Percentiles rank a stretch among this genome's conserved stretches.
Evolutionary conservation across 2,329 filamentous ascomycete species (phyloP).

Genomic region (Raffaelea arxii): DNA sequence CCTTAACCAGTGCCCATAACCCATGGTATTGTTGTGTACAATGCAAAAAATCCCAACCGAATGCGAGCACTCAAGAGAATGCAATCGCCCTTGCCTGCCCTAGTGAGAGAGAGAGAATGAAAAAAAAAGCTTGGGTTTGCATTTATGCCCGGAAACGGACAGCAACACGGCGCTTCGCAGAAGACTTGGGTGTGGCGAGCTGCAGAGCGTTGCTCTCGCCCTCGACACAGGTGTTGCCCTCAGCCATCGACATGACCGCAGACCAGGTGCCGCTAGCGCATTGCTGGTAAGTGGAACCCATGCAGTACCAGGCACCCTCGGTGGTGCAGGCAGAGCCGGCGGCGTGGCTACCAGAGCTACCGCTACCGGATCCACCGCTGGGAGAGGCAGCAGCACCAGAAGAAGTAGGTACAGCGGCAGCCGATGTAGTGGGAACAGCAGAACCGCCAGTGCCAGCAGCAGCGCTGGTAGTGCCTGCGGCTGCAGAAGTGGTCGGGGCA

Average conservation of each 20-base stretch:
- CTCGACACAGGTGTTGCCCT: conserved; percentile 32
- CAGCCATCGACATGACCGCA: conserved; percentile 27
- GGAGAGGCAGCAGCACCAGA: conserved; percentile 11
- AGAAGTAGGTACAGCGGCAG: conserved; percentile 6
- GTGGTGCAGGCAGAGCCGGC: conserved; percentile 33
- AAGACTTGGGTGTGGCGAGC: no score
- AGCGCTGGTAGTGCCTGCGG: background rate
- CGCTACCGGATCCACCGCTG: conserved; percentile 13
- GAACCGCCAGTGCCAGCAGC: background rate
- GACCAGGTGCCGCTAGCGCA: conserved; percentile 42
- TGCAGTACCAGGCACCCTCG: conserved; percentile 42
- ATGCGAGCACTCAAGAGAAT: background rate
- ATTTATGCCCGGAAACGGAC: conserved; percentile 15
- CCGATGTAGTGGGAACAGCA: conserved; percentile 5
- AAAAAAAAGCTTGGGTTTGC: background rate
- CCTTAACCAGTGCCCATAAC: background rate
- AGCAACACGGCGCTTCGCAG: conserved; percentile 12
- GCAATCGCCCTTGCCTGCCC: no score
- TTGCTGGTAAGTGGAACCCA: conserved; percentile 39
- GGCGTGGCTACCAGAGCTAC: conserved; percentile 14
- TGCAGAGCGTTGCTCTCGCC: conserved; percentile 11
- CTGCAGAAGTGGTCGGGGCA: background rate
- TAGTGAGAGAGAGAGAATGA: background rate
- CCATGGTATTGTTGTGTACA: no score
- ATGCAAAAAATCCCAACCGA: background rate